Conservation (phyloP, 2,329 filamentous ascomycete genomes). For the Ophiostoma populinum region DNA sequence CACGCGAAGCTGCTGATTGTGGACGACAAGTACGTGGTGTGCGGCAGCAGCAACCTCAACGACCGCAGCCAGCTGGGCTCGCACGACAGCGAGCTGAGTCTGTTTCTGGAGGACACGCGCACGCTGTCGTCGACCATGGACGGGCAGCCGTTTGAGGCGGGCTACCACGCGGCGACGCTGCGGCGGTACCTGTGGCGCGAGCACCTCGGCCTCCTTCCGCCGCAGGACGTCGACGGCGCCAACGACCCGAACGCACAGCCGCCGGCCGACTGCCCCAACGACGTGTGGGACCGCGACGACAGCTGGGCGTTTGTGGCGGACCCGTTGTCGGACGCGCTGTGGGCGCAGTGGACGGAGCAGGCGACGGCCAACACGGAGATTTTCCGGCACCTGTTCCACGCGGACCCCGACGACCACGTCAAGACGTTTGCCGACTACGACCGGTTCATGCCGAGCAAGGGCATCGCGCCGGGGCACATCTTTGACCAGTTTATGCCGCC, state of each 20-base stretch:
- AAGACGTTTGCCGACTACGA: constrained; percentile 86
- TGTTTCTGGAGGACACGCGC: constrained; percentile 74
- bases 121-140: constrained; percentile 58
- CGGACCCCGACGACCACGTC: constrained; percentile 77
- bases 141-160: constrained; percentile 56
- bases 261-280: constrained; percentile 49
- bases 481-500: constrained; percentile 64
- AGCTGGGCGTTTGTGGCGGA: constrained; percentile 51
- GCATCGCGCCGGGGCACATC: constrained; percentile 69
- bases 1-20: constrained; percentile 83
- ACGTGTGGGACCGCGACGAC: constrained; percentile 42
- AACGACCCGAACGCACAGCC: constrained; percentile 63
- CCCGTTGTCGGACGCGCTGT: constrained; percentile 49
- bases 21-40: constrained; percentile 72
- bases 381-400: constrained; percentile 68
- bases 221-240: constrained; percentile 50
- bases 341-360: constrained; percentile 49
- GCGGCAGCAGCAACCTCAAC: constrained; percentile 80
- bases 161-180: constrained; percentile 61
- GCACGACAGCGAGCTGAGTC: constrained; percentile 80
- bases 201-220: constrained; percentile 67
- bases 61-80: constrained; percentile 75
- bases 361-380: constrained; percentile 56
- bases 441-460: constrained; percentile 50
- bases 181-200: constrained; percentile 80